phyloP scores from a whole-genome alignment of 1,139 yeast species.

The Yamadazyma mexicana region DNA sequence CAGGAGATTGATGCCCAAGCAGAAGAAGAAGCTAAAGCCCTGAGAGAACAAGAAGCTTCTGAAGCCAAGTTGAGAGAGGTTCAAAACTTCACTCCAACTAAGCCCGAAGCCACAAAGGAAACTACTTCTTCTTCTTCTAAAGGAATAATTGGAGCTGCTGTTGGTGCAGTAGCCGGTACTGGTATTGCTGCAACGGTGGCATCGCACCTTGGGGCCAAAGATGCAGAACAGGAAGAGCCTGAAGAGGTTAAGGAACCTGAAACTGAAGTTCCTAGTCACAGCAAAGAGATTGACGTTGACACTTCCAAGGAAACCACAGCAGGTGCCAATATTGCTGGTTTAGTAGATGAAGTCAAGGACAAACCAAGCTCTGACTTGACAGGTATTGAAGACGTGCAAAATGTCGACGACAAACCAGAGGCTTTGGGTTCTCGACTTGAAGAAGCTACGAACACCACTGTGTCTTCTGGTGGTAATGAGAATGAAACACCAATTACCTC shows the following conservation, averaged over 20 bases:
- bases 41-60: conserved; percentile 37
- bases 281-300: background rate
- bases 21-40: conserved; percentile 28
- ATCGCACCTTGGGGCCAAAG: background rate
- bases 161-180: conserved; percentile 18
- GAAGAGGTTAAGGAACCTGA: conserved; percentile 7
- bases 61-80: conserved; percentile 20
- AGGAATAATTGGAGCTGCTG: conserved; percentile 28
- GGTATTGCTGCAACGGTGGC: conserved; percentile 11
- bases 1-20: conserved; percentile 23
- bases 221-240: background rate
- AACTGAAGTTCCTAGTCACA: background rate
- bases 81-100: conserved; percentile 20
- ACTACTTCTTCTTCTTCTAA: conserved; percentile 13
- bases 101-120: conserved; percentile 14
- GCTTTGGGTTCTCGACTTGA: conserved; percentile 17
- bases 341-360: conserved; percentile 27
- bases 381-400: conserved; percentile 26
- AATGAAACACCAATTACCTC: conserved; percentile 58
- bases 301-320: background rate
- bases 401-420: conserved; percentile 9
- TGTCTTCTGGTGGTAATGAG: conserved; percentile 40
- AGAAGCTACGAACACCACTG: conserved; percentile 27
- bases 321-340: conserved; percentile 13
- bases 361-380: conserved; percentile 29